Evolutionary conservation across 129 eudicot species (phyloP).

Genomic region (Artemisia annua): DNA sequence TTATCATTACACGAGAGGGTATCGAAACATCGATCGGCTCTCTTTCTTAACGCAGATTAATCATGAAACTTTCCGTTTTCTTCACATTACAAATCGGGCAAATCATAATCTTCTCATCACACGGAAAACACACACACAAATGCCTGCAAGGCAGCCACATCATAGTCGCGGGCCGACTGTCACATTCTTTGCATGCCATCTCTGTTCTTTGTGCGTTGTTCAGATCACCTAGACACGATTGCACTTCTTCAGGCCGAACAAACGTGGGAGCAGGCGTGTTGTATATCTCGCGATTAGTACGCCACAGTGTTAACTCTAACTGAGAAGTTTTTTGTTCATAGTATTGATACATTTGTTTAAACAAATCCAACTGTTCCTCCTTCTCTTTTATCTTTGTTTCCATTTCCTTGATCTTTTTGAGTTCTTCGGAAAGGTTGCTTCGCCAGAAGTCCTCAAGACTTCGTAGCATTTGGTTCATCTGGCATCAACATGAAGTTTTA

Average conservation of each 20-base stretch:
- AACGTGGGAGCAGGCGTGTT: background rate
- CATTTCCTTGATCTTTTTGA: conserved; percentile 17
- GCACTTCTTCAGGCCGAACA: conserved; percentile 18
- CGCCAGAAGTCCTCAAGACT: conserved; percentile 31
- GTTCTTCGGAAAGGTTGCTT: conserved; percentile 16
- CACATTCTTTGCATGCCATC: conserved; percentile 27
- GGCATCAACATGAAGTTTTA: background rate
- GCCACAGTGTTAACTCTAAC: conserved; percentile 22
- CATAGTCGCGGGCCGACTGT: conserved; percentile 31
- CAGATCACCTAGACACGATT: conserved; percentile 29
- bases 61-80: conserved; percentile 1
- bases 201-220: conserved; percentile 10
- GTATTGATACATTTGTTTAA: conserved; percentile 26
- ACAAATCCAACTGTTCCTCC: conserved; percentile 19
- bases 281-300: background rate
- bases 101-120: conserved; percentile 28
- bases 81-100: conserved; percentile 5
- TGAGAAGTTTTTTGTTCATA: conserved; percentile 18
- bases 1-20: no score
- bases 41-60: background rate
- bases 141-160: conserved; percentile 39
- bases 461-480: conserved; percentile 23
- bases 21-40: no score
- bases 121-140: conserved; percentile 37
- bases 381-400: conserved; percentile 26